Conservation (phyloP, 2,329 filamentous ascomycete species). For the Scolecobasidium constrictum region DNA sequence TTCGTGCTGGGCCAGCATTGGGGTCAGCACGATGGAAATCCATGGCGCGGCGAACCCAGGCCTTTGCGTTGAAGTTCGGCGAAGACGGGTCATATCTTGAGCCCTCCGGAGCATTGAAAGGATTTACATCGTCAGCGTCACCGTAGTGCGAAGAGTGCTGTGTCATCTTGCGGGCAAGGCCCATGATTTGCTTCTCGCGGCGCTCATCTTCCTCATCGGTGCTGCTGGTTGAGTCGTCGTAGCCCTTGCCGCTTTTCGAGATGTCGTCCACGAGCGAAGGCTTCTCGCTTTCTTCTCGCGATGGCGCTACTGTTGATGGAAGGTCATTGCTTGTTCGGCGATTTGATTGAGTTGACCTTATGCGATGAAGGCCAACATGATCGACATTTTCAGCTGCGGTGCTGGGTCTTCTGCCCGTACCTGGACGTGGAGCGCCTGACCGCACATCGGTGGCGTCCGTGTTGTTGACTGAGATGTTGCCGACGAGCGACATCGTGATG, state of each 20-base stretch:
- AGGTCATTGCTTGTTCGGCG: neutral
- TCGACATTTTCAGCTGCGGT: neutral
- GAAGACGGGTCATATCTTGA: slow-evolving; percentile 36
- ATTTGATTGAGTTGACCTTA: neutral
- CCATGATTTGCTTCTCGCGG: slow-evolving; percentile 25
- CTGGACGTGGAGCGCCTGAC: neutral
- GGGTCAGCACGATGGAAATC: slow-evolving; percentile 32
- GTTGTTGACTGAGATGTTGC: slow-evolving; percentile 4
- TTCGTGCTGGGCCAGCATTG: slow-evolving; percentile 29
- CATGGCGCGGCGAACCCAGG: slow-evolving; percentile 40
- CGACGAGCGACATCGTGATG: slow-evolving; percentile 3
- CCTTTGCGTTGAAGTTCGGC: slow-evolving; percentile 35
- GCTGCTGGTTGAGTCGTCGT: neutral
- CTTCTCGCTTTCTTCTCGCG: slow-evolving; percentile 5
- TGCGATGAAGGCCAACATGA: slow-evolving; percentile 3
- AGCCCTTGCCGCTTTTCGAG: neutral
- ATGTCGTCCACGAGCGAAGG: neutral
- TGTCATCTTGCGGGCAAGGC: slow-evolving; percentile 32
- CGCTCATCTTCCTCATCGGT: slow-evolving; percentile 14
- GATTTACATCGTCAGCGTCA: slow-evolving; percentile 17
- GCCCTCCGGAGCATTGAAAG: slow-evolving; percentile 27
- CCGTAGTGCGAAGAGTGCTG: slow-evolving; percentile 26
- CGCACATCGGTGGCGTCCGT: slow-evolving; percentile 6
- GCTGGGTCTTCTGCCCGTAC: neutral
- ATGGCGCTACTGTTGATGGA: neutral